These are phyloP conservation scores for Paraconiothyrium brasiliense DNA, from an alignment of 2,329 filamentous ascomycete species.

Conservation along the genomic window DNA sequence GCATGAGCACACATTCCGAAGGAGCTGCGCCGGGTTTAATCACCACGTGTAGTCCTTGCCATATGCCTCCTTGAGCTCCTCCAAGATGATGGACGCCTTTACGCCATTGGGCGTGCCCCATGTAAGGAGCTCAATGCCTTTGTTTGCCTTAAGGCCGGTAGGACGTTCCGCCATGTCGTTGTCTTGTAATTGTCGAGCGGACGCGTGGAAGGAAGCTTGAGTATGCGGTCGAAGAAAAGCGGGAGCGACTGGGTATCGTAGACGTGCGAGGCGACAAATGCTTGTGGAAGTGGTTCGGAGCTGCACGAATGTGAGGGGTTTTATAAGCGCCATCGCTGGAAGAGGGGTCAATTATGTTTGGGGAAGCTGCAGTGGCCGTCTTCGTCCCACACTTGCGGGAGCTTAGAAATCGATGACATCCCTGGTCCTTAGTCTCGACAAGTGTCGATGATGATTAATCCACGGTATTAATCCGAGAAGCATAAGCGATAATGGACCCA, in stretches of 20 bases:
- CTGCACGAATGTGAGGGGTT: constrained; percentile 26
- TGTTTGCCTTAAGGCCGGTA: constrained; percentile 68
- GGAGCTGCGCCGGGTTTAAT: neutral
- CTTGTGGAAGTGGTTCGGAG: constrained; percentile 25
- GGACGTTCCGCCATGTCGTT: constrained; percentile 51
- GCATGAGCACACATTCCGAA: neutral
- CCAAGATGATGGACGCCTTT: constrained; percentile 69
- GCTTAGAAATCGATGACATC: constrained; percentile 24
- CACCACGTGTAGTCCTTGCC: constrained; percentile 45
- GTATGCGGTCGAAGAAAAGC: constrained; percentile 23
- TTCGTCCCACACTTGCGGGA: neutral
- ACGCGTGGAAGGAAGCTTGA: constrained; percentile 32
- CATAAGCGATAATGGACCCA: neutral
- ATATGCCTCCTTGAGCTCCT: constrained; percentile 73
- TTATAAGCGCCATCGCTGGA: constrained; percentile 35
- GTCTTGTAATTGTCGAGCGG: constrained; percentile 24
- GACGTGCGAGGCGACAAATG: constrained; percentile 23
- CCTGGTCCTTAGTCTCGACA: neutral
- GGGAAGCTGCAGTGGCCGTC: constrained; percentile 8
- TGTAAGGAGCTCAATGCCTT: constrained; percentile 72
- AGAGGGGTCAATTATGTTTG: constrained; percentile 40
- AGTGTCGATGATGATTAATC: neutral
- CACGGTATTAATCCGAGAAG: neutral
- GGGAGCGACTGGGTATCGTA: constrained; percentile 18
- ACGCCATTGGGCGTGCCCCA: constrained; percentile 60